Percentiles rank a stretch among this genome's conserved stretches.
Evolutionary conservation across 495 filamentous ascomycete species (phyloP).

Genomic region (Lophiotrema nucula): DNA sequence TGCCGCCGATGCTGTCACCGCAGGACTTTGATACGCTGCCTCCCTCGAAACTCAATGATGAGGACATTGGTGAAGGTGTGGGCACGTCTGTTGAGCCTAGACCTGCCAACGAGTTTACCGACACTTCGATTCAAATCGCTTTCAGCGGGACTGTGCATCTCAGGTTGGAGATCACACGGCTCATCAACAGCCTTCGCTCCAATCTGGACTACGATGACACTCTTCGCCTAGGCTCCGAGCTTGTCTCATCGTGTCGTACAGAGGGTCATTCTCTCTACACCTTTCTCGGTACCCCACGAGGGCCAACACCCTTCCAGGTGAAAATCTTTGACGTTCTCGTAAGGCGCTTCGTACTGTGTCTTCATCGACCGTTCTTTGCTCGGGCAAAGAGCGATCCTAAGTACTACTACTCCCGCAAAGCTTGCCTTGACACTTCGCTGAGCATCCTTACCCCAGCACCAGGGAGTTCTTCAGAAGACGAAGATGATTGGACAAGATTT

Average conservation of each 20-base stretch:
- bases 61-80: slow-evolving; percentile 11
- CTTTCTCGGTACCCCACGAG: neutral
- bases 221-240: slow-evolving; percentile 1
- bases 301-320: neutral
- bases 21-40: slow-evolving; percentile 14
- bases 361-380: slow-evolving; percentile 21
- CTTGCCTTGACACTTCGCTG: slow-evolving; percentile 11
- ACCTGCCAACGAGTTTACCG: slow-evolving; percentile 2
- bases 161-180: slow-evolving; percentile 11
- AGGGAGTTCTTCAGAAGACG: neutral
- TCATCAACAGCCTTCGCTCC: slow-evolving; percentile 12
- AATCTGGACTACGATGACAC: slow-evolving; percentile 14
- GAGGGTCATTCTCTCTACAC: neutral
- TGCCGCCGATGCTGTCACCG: slow-evolving; percentile 11
- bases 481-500: slow-evolving; percentile 11
- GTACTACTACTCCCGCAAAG: slow-evolving; percentile 22
- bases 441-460: slow-evolving; percentile 1
- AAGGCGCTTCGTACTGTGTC: slow-evolving; percentile 17
- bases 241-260: neutral
- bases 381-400: slow-evolving; percentile 1
- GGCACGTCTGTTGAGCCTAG: neutral
- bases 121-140: slow-evolving; percentile 6
- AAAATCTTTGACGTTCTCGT: slow-evolving; percentile 16
- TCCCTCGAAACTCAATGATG: slow-evolving; percentile 18
- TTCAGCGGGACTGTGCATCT: slow-evolving; percentile 1